phyloP scores from a whole-genome alignment of 1,139 yeast genomes.

The Candida pseudocylindracea region DNA sequence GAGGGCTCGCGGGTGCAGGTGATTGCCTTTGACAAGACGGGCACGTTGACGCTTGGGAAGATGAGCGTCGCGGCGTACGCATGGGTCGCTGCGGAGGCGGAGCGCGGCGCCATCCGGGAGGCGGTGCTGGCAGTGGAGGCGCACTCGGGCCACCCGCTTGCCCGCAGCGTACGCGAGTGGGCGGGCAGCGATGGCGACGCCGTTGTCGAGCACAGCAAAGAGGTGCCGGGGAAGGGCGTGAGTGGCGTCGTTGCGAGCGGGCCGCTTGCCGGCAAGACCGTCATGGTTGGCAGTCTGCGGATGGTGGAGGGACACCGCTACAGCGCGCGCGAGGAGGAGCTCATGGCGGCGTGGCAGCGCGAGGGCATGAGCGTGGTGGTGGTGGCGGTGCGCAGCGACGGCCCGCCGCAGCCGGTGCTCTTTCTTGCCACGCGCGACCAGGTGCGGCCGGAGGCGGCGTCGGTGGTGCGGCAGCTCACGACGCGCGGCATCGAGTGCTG shows the following conservation, averaged over 20 bases:
- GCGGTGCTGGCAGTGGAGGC: conserved; percentile 7
- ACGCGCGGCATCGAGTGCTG: conserved; percentile 29
- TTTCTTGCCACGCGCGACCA: conserved; percentile 43
- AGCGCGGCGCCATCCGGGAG: conserved; percentile 17
- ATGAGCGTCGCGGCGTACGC: conserved; percentile 33
- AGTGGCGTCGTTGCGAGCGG: conserved; percentile 14
- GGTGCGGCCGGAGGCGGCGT: conserved; percentile 35
- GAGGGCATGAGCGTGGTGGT: conserved; percentile 43
- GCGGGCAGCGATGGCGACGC: conserved; percentile 5
- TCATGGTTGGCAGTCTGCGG: no score
- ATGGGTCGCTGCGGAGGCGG: no score
- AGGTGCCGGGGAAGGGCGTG: conserved; percentile 39
- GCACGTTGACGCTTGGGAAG: conserved; percentile 74
- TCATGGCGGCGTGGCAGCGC: conserved; percentile 39
- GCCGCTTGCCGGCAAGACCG: no score
- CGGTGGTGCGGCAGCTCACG: conserved; percentile 24
- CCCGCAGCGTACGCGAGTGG: no score
- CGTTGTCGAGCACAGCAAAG: conserved; percentile 3
- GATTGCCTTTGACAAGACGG: conserved; percentile 85
- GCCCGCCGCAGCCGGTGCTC: conserved; percentile 15
- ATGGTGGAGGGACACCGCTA: no score
- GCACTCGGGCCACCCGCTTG: background rate
- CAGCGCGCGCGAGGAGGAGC: conserved; percentile 19
- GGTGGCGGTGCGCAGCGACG: conserved; percentile 19
- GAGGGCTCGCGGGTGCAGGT: conserved; percentile 44